Evolutionary conservation across 768 basidiomycete genomes (phyloP), one percentile per base, ranked within the genome.

Genomic region (Chlorophyllum brunneum): DNA sequence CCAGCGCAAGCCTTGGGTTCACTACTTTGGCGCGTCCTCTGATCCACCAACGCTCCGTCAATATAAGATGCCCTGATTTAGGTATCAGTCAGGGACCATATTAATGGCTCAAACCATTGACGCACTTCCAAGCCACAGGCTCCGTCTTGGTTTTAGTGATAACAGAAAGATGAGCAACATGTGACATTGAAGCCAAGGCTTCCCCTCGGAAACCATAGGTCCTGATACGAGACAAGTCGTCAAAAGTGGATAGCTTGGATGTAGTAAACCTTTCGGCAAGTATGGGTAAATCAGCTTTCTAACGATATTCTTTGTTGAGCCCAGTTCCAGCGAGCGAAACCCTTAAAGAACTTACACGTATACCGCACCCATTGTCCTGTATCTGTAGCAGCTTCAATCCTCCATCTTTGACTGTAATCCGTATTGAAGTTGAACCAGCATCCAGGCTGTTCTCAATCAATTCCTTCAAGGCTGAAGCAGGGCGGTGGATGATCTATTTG

Each of bases 161-260:
- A 8, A 98, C 88, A 15, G 83, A 82, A 50, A 99, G 74, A 65
- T 88, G 89, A 1, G 94, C 85, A 34, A 95, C 92, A 68, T 97
- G 93, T 4, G 92, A 95, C 54, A 99, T 92, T 10, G 92, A 95
- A 2, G 95, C 97, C 42, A 99, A 71, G 0, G 97, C 97, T 70
- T 99, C 97, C 24, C 97, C 95, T 46, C 97, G 81, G 67, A 99
- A 99, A 0, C 97, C 97, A 66, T 98, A 98, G 0, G 95, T 98
- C 2, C 80, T 76, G 30, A 99, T 75, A n/a, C 74, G 75, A 29
- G 84, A 82, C 48, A 99, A 67, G 63, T 99, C 97, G 3, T 88
- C 85, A 61, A 92, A 99, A 0, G 81, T 80, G 1, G 83, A 79
- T 4, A 99, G 70, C 63, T 98, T 99, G 2, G 93, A 95, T 0